These are phyloP conservation scores for Rhodotorula sp. DNA, from an alignment of 1,284 basidiomycete genomes.

Conservation along the genomic window DNA sequence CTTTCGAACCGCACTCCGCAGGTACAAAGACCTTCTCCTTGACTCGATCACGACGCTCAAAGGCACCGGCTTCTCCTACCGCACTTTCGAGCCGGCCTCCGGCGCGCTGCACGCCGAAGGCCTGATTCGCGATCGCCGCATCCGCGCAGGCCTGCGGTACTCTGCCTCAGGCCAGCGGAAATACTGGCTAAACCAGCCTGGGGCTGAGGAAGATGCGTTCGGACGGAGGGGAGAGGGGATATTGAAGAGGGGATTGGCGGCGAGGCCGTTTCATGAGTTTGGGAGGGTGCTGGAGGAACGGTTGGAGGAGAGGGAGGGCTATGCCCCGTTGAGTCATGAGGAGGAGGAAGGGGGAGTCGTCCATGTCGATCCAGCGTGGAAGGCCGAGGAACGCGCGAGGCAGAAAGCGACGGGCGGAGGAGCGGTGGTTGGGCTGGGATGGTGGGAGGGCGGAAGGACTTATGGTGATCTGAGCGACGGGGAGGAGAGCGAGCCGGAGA, in stretches of 20 bases:
- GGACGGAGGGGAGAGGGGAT: constrained; percentile 43
- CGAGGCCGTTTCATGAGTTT: constrained; percentile 50
- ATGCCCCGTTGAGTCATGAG: constrained; percentile 69
- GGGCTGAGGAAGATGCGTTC: constrained; percentile 3
- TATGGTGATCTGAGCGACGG: constrained; percentile 20
- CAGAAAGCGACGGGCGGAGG: constrained; percentile 6
- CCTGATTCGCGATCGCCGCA: constrained; percentile 72
- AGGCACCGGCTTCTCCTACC: constrained; percentile 90
- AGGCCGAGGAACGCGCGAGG: constrained; percentile 3
- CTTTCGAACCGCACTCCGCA: not conserved
- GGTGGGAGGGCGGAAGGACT: constrained; percentile 17
- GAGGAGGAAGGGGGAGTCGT: constrained; percentile 60
- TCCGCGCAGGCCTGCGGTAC: constrained; percentile 86
- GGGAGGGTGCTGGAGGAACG: constrained; percentile 56
- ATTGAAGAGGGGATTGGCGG: constrained; percentile 18
- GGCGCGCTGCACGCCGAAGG: constrained; percentile 81
- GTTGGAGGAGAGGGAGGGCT: constrained; percentile 60
- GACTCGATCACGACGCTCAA: constrained; percentile 79
- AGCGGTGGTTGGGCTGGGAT: constrained; percentile 1
- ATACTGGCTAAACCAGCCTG: constrained; percentile 60
- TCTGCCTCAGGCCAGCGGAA: constrained; percentile 72
- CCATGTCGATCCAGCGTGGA: constrained; percentile 55
- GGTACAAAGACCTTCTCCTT: constrained; percentile 69
- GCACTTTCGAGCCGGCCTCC: constrained; percentile 92
- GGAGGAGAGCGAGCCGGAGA: constrained; percentile 37